A percentile compares a stretch with the other conserved stretches of the same genome.
These are phyloP conservation scores for Clavispora phyllophila DNA, from an alignment of 805 yeast genomes.

Conservation along the genomic window DNA sequence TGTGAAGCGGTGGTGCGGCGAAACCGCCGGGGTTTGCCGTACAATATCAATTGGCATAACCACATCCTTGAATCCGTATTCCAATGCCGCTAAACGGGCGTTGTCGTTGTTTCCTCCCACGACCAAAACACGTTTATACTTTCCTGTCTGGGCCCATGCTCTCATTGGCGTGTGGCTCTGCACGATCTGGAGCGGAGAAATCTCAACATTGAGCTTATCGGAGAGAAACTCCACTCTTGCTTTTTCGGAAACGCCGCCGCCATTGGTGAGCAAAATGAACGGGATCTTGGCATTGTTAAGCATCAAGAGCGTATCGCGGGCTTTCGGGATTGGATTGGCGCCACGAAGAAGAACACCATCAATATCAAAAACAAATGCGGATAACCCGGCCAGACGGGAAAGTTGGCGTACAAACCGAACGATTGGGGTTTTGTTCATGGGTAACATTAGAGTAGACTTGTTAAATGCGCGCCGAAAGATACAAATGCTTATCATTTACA, in stretches of 20 bases:
- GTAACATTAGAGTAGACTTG: not conserved
- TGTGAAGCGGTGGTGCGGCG: conserved; percentile 64
- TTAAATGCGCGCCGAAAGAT: not conserved
- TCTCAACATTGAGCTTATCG: conserved; percentile 35
- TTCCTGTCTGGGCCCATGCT: conserved; percentile 43
- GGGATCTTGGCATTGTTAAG: conserved; percentile 58
- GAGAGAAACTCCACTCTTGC: conserved; percentile 54
- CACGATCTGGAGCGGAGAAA: conserved; percentile 63
- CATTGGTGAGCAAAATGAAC: conserved; percentile 81
- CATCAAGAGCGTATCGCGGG: conserved; percentile 52
- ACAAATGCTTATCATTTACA: not conserved
- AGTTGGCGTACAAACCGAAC: not conserved
- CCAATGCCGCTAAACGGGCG: conserved; percentile 66
- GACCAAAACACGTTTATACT: conserved; percentile 60
- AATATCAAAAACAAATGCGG: conserved; percentile 46
- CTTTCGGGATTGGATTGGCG: conserved; percentile 57
- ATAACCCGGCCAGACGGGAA: conserved; percentile 3
- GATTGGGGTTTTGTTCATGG: not conserved
- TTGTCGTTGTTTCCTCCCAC: conserved; percentile 77
- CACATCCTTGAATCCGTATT: conserved; percentile 75
- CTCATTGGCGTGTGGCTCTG: conserved; percentile 87
- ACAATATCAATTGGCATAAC: conserved; percentile 70
- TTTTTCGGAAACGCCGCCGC: conserved; percentile 75
- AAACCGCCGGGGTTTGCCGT: conserved; percentile 47
- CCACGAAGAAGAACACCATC: conserved; percentile 89